Base-by-base conservation (phyloP, 495 filamentous ascomycete genomes). In the Hypoxylon cercidicola region DNA sequence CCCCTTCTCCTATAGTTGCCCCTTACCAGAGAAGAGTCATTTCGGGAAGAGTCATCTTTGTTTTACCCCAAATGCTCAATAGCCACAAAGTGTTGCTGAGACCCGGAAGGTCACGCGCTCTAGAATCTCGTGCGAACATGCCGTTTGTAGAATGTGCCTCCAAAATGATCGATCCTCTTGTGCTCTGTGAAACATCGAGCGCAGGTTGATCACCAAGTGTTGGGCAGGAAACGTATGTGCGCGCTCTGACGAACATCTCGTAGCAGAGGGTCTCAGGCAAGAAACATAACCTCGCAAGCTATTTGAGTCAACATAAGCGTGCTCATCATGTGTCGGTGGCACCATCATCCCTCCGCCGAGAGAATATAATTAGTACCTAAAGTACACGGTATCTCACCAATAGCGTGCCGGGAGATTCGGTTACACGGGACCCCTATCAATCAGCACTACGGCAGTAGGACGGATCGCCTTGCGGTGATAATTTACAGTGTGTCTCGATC, bases 111-210 rank as follows among this genome's bases (percentile, higher is more conserved):
- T 67, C 64, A 67, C 64, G 64, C 64, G 58, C 57, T 58, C 57
- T 49, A 58, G 53, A 67, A 62, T 21, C 58, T 67, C 64, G 64
- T 62, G 64, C 64, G 54, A 58, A 55, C 15, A 58, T 62, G 39
- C 64, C 64, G 51, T 35, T 67, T 67, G 44, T 54, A 67, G 58
- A 13, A 28, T 62, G 47, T 61, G 52, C 2, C 32, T 52, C 64
- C 58, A 52, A 62, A 58, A 62, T 67, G 48, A 67, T 48, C 64
- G 58, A 57, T 67, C 64, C 64, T 62, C 64, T 61, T 62, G 64
- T 67, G 40, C 34, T 28, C 64, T 54, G 64, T 66, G 64, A 61
- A 62, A 66, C 64, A 3, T 28, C 3, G n/a, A 54, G 10, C 30
- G 44, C 43, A 52, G 21, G 64, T n/a, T 53, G 30, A 37, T 15